A percentile compares a stretch with the other conserved stretches of the same genome.
phyloP scores from a whole-genome alignment of 1,284 basidiomycete species.

The Irpex sp. region DNA sequence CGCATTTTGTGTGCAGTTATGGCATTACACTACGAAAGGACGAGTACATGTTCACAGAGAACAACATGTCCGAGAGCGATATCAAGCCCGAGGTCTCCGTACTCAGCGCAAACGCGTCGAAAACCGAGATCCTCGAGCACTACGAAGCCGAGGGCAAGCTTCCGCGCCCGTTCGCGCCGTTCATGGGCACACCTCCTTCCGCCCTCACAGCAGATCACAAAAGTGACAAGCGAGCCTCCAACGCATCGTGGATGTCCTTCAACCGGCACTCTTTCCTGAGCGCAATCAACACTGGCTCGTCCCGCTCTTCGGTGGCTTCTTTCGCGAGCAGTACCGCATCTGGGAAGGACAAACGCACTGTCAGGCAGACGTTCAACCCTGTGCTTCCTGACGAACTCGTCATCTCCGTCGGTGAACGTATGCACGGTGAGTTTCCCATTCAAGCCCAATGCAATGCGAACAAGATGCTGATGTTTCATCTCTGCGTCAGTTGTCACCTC shows the following conservation, averaged over 20 bases:
- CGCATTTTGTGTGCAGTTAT: background rate
- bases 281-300: constrained; percentile 21
- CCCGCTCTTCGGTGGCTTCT: constrained; percentile 18
- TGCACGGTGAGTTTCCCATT: constrained; percentile 42
- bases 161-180: constrained; percentile 45
- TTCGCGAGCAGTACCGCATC: constrained; percentile 34
- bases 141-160: constrained; percentile 44
- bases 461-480: background rate
- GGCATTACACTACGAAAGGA: constrained; percentile 9
- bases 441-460: background rate
- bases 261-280: constrained; percentile 32
- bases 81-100: constrained; percentile 50
- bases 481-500: constrained; percentile 25
- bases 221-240: constrained; percentile 16
- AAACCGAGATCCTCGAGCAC: constrained; percentile 41
- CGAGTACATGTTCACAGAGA: constrained; percentile 38
- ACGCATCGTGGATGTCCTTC: constrained; percentile 25
- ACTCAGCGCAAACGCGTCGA: constrained; percentile 29
- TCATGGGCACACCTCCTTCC: constrained; percentile 22
- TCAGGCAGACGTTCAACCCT: constrained; percentile 61
- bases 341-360: constrained; percentile 42
- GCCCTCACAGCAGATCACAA: constrained; percentile 8
- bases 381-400: constrained; percentile 69
- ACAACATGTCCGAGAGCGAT: constrained; percentile 39
- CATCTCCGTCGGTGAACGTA: constrained; percentile 49